Percentiles rank a stretch among this genome's conserved stretches.
phyloP scores from a whole-genome alignment of 2,329 filamentous ascomycete species.

The Botrytis paeoniae region DNA sequence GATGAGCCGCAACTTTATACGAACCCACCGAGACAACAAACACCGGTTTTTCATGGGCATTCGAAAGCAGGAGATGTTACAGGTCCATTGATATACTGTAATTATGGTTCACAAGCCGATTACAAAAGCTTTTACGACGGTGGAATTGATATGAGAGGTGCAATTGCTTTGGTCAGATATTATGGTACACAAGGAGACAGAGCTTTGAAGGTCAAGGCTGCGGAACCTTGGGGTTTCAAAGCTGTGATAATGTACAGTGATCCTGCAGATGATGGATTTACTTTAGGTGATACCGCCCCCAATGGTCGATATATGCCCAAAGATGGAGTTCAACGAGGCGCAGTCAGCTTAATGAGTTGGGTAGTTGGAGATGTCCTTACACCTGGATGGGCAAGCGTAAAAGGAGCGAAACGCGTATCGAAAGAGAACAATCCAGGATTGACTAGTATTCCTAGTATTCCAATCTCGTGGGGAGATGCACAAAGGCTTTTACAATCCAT shows the following conservation, averaged over 20 bases:
- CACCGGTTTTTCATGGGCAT: slow-evolving; percentile 80
- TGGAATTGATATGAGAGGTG: slow-evolving; percentile 71
- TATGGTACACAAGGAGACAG: slow-evolving; percentile 70
- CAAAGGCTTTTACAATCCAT: slow-evolving; percentile 73
- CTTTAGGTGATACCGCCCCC: slow-evolving; percentile 69
- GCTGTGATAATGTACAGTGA: slow-evolving; percentile 94
- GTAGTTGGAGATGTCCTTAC: slow-evolving; percentile 89
- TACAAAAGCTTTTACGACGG: slow-evolving; percentile 69
- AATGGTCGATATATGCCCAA: slow-evolving; percentile 75
- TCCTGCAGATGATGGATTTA: slow-evolving; percentile 78
- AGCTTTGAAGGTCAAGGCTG: slow-evolving; percentile 83
- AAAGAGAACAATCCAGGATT: slow-evolving; percentile 70
- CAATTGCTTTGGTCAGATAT: slow-evolving; percentile 81
- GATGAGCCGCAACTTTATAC: slow-evolving; percentile 75
- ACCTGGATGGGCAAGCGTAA: slow-evolving; percentile 76
- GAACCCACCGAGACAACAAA: slow-evolving; percentile 64
- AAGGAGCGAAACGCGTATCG: slow-evolving; percentile 62
- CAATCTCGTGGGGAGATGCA: slow-evolving; percentile 86
- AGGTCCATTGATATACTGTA: slow-evolving; percentile 85
- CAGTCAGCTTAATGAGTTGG: slow-evolving; percentile 77
- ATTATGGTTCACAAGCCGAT: slow-evolving; percentile 83
- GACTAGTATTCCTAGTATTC: slow-evolving; percentile 82
- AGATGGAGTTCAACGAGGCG: slow-evolving; percentile 78
- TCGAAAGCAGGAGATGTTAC: slow-evolving; percentile 83
- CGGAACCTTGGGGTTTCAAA: slow-evolving; percentile 78